A percentile compares a stretch with the other conserved stretches of the same genome.
Conservation (phyloP, 306 rosid species). For the Quercus aquifolioides region DNA sequence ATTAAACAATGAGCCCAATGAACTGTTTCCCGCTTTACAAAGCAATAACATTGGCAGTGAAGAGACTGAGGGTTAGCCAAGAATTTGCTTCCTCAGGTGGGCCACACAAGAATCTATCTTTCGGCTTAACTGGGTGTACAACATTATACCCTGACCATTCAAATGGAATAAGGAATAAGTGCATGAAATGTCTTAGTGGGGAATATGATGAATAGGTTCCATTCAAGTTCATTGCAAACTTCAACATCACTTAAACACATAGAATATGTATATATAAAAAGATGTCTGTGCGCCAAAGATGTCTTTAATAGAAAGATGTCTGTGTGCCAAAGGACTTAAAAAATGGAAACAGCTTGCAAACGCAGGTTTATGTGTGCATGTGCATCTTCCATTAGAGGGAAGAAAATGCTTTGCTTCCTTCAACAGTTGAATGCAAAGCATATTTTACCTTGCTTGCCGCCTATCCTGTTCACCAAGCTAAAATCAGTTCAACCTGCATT, state of each 20-base stretch:
- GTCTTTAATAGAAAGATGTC: not conserved
- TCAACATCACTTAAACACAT: not conserved
- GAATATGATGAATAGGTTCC: conserved; percentile 1
- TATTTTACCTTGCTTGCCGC: conserved; percentile 45
- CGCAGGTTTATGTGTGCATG: conserved; percentile 17
- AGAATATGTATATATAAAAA: not conserved
- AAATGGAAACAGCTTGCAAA: conserved; percentile 25
- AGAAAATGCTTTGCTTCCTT: conserved; percentile 51
- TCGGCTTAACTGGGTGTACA: not conserved
- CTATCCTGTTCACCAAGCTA: conserved; percentile 26
- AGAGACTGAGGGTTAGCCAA: not conserved
- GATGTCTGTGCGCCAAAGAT: conserved; percentile 18
- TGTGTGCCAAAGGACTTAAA: conserved; percentile 3
- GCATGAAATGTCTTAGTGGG: not conserved
- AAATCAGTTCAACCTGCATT: not conserved
- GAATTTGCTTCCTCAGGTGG: conserved; percentile 18
- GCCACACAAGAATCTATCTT: conserved; percentile 19
- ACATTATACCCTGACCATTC: not conserved
- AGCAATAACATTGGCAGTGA: not conserved
- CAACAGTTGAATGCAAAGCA: conserved; percentile 35
- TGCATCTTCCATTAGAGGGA: conserved; percentile 2
- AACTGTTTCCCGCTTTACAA: not conserved
- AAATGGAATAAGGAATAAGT: conserved; percentile 14
- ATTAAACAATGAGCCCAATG: not conserved
- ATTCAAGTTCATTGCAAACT: conserved; percentile 2